Conservation (phyloP, 441 rosid genomes). For the Hura crepitans region DNA sequence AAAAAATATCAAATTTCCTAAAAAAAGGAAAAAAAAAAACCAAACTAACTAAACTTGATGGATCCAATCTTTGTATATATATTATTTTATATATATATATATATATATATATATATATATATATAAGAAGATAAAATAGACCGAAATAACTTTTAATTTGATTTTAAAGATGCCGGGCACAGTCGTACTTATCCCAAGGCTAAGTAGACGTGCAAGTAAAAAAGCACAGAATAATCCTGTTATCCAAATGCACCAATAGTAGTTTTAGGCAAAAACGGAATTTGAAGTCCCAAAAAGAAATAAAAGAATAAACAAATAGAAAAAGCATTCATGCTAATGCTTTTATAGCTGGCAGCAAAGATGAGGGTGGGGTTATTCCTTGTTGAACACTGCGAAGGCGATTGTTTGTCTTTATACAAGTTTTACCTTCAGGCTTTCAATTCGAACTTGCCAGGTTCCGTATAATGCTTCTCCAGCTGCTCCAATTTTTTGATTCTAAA, state of each 20-base stretch:
- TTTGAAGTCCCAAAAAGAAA: background rate
- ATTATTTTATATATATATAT: no score
- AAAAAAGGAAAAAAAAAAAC: no score
- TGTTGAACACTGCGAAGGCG: background rate
- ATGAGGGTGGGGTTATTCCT: background rate
- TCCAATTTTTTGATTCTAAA: constrained; percentile 62
- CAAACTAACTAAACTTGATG: no score
- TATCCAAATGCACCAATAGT: background rate
- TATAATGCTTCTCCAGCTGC: constrained; percentile 58
- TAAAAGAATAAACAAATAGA: background rate
- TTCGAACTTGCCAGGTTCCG: constrained; percentile 51
- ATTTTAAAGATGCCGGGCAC: no score
- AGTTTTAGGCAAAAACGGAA: background rate
- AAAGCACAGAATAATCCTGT: background rate
- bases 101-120: no score
- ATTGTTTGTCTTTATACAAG: background rate
- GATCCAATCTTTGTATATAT: no score
- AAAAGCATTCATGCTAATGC: background rate
- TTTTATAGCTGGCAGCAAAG: no score
- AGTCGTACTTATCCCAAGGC: background rate
- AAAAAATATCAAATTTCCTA: no score
- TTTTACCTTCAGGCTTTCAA: constrained; percentile 32
- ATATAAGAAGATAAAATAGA: no score
- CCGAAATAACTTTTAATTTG: no score
- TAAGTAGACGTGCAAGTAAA: background rate